A percentile compares a stretch with the other conserved stretches of the same genome.
phyloP scores from a whole-genome alignment of 805 yeast genomes.

The Kodamaea kakaduensis region DNA sequence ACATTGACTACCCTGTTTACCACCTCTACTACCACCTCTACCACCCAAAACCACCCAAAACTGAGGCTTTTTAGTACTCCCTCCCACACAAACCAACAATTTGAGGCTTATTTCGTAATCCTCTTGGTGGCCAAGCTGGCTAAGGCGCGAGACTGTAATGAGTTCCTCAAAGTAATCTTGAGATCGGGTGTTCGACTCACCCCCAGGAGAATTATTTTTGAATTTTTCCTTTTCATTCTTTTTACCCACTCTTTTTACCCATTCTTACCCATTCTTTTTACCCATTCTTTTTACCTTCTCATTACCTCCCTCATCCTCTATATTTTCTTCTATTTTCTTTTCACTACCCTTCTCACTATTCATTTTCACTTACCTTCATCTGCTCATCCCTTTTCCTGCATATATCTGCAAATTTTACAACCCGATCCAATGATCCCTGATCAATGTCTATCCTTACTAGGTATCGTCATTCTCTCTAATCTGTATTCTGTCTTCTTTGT shows the following conservation, averaged over 20 bases:
- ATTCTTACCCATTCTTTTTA: too few relatives aligned
- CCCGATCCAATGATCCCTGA: too few relatives aligned
- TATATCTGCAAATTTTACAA: too few relatives aligned
- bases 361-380: neutral
- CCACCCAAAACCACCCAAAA: too few relatives aligned
- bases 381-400: neutral
- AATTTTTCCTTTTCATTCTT: neutral
- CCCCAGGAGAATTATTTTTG: constrained; percentile 38
- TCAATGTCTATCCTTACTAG: too few relatives aligned
- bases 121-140: constrained; percentile 50
- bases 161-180: constrained; percentile 37
- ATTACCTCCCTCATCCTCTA: neutral
- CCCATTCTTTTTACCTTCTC: neutral
- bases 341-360: neutral
- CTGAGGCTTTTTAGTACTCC: too few relatives aligned
- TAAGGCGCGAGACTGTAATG: constrained; percentile 49
- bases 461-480: too few relatives aligned
- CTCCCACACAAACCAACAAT: too few relatives aligned
- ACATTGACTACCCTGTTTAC: too few relatives aligned
- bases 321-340: neutral
- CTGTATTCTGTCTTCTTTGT: too few relatives aligned
- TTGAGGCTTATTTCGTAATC: too few relatives aligned
- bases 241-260: neutral
- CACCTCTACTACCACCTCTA: too few relatives aligned
- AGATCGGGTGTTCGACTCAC: constrained; percentile 51